Conservation (phyloP, 176 grass and related monocot genomes). For the Ensete ventricosum region DNA sequence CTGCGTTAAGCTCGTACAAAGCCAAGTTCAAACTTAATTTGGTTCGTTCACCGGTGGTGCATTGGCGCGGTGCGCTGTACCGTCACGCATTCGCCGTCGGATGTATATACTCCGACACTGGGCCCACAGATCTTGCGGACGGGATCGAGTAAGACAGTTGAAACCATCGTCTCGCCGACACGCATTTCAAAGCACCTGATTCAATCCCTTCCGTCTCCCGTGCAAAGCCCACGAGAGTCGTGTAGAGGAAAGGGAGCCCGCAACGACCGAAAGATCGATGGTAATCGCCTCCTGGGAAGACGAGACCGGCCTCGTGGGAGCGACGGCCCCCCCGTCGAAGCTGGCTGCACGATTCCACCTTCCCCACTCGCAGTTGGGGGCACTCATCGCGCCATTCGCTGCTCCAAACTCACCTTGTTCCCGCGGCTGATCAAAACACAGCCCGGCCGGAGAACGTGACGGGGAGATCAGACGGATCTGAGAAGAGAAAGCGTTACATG, state of each 20-base stretch:
- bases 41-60: too few relatives aligned
- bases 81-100: too few relatives aligned
- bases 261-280: neutral
- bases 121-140: too few relatives aligned
- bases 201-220: neutral
- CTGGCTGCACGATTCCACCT: neutral
- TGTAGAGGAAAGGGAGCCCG: too few relatives aligned
- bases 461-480: neutral
- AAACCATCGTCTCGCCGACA: neutral
- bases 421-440: neutral
- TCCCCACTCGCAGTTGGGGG: neutral
- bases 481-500: slow-evolving; percentile 4
- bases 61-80: too few relatives aligned
- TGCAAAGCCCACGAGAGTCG: neutral
- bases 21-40: too few relatives aligned
- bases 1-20: too few relatives aligned
- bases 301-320: neutral
- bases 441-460: neutral
- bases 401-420: neutral
- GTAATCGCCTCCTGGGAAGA: neutral
- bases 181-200: neutral
- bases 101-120: too few relatives aligned
- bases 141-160: too few relatives aligned
- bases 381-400: neutral
- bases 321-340: neutral